Conservation (phyloP, 345 rosid genomes). For the Jatropha curcas region DNA sequence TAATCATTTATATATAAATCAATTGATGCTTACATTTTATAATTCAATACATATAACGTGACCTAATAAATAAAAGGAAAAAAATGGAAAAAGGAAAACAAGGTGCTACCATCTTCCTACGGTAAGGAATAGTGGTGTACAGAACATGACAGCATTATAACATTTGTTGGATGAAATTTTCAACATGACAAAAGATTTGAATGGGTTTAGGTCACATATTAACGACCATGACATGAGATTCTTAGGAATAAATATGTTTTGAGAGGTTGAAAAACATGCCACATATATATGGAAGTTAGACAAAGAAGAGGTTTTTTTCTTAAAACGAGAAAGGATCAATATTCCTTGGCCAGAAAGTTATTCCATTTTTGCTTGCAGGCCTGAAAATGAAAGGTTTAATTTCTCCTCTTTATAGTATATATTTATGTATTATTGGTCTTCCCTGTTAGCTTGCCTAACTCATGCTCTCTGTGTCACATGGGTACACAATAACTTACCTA, state of each 20-base stretch:
- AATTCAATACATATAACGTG: too few relatives aligned
- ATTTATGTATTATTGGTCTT: not conserved
- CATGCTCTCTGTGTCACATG: conserved; percentile 2
- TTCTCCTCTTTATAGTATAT: not conserved
- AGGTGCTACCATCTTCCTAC: too few relatives aligned
- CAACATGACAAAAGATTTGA: not conserved
- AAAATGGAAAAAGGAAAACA: too few relatives aligned
- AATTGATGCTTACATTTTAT: too few relatives aligned
- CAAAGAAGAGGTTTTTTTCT: not conserved
- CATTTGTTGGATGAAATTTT: not conserved
- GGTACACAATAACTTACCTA: not conserved
- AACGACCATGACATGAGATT: not conserved
- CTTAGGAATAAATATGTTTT: not conserved
- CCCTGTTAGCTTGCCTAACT: conserved; percentile 20
- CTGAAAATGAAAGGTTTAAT: not conserved
- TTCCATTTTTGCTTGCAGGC: too few relatives aligned
- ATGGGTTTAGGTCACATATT: not conserved
- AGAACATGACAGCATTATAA: too few relatives aligned
- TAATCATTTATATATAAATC: too few relatives aligned
- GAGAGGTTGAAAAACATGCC: not conserved
- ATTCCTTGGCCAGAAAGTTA: conserved; percentile 4
- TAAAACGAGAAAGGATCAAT: not conserved
- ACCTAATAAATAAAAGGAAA: too few relatives aligned
- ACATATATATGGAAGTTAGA: too few relatives aligned
- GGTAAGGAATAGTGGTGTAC: too few relatives aligned